Evolutionary conservation across 805 yeast genomes (phyloP).

Genomic region (Suhomyces pyralidae): DNA sequence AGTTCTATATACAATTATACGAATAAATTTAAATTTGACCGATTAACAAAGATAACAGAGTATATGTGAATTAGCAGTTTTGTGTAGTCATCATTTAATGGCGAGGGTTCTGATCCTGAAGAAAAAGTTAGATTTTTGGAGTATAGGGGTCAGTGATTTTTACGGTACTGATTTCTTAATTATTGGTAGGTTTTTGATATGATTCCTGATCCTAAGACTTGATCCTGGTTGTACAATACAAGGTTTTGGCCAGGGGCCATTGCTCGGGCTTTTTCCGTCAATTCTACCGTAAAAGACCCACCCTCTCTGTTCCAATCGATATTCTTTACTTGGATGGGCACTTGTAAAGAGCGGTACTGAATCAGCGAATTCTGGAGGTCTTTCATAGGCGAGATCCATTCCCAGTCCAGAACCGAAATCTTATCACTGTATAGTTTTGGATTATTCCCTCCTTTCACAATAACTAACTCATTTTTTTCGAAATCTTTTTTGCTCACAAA

Average conservation of each 20-base stretch:
- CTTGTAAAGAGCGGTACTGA: conserved; percentile 75
- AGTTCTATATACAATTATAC: background rate
- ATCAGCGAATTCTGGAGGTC: conserved; percentile 31
- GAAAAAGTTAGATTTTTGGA: too few relatives aligned
- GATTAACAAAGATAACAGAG: too few relatives aligned
- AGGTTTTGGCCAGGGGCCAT: conserved; percentile 88
- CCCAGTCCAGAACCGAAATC: conserved; percentile 45
- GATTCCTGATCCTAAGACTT: conserved; percentile 59
- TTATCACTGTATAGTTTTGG: conserved; percentile 48
- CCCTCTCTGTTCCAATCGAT: conserved; percentile 15
- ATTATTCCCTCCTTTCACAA: conserved; percentile 68
- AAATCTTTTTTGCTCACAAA: conserved; percentile 70
- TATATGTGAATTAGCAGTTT: too few relatives aligned
- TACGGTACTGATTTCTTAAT: too few relatives aligned
- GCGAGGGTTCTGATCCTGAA: too few relatives aligned
- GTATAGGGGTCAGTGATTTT: too few relatives aligned
- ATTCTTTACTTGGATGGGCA: conserved; percentile 40
- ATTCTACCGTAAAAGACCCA: conserved; percentile 24
- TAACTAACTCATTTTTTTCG: conserved; percentile 68
- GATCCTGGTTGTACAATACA: conserved; percentile 64
- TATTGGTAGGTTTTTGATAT: conserved; percentile 12
- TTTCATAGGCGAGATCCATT: conserved; percentile 36
- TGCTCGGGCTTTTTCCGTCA: conserved; percentile 56
- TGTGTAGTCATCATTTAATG: too few relatives aligned
- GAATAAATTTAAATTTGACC: too few relatives aligned